Evolutionary conservation across 1,284 basidiomycete species (phyloP), one percentile per base, ranked within the genome.

Genomic region (Pterulicium gracile): DNA sequence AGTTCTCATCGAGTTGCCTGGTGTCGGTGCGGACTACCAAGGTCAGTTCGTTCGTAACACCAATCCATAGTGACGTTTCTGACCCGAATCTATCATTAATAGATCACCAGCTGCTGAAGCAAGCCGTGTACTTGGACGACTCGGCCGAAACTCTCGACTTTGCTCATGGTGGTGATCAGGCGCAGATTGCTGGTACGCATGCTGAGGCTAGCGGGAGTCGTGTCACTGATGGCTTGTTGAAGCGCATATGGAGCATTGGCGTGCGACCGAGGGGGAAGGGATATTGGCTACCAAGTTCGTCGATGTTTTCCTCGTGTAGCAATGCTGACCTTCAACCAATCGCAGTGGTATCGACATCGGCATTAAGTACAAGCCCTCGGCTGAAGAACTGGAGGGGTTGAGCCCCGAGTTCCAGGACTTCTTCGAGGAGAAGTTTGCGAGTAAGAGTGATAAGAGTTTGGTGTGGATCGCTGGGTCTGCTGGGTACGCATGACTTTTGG

Each of bases 1-100:
- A 14, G 57, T 62, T 12, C 19, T 71, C n/a, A 69, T 77, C 3
- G 68, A 78, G 36, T 59, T 80, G 3, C 70, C 71, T 3, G 77
- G 76, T 2, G 78, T 81, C 0, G 79, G 79, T 3, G 70, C 75
- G 51, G 62, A 69, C 20, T 75, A 72, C 48, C 66, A 71, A 57
- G 77, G 77, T 70, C 46, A 41, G 59, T 48, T 14, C 4, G 17
- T 20, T 36, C 19, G n/a, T 39, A 17, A 4, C 7, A 7, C 36
- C 4, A 7, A 7, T 17, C 15, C 36, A 4, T 7, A 39, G n/a
- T n/a, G n/a, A n/a, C n/a, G n/a, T n/a, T n/a, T n/a, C n/a, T n/a
- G n/a, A n/a, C n/a, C n/a, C n/a, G n/a, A 10, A 17, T 39, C 36
- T 10, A 7, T 7, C 4, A 15, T 18, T 5, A 39, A 17, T 17